Base-by-base conservation (phyloP, 2,329 filamentous ascomycete species). In the Colletotrichum musicola region DNA sequence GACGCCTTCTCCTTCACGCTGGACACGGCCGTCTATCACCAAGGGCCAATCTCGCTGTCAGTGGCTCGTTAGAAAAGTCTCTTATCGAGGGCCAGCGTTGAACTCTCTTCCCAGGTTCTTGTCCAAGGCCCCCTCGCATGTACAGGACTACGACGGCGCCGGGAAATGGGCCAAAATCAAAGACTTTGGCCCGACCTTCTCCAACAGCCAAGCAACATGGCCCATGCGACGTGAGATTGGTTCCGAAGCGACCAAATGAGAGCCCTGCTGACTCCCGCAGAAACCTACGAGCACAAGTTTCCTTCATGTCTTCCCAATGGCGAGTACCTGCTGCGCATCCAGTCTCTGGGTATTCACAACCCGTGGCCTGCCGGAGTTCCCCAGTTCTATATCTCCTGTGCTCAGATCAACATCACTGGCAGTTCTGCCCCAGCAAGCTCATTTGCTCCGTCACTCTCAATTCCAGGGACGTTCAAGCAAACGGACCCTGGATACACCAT, bases 301-400 rank as follows among this genome's bases (percentile, higher is more conserved):
- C 30, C 30, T 10, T 35, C 30, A 9, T 35, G 30, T 10, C 30
- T 35, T 7, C 30, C 30, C 30, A 35, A 35, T 10, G 30, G 30
- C 30, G 30, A 35, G 30, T 35, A 35, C 30, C 30, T 35, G 30
- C 30, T 35, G 30, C 30, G 30, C 7, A 35, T 35, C 10, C 30
- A 35, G 30, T 35, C 30, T 35, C 30, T 35, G 30, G 30, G 30
- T 9, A 35, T 35, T 9, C 89, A 91, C 81, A 84, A 85, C 70
- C 84, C 84, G 2, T 79, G 73, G 68, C 82, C 81, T 1, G 81
- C 81, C 4, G 78, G 78, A 16, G 81, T 80, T 81, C 82, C 77
- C 13, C 76, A 85, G 75, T 83, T 88, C 73, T 85, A 86, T 71
- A 76, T 81, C 56, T 80, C 78, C 60, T 86, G 84, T 72, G 83